These are phyloP conservation scores for Chara braunii DNA, from an alignment of 139 green algal species.

Conservation along the genomic window DNA sequence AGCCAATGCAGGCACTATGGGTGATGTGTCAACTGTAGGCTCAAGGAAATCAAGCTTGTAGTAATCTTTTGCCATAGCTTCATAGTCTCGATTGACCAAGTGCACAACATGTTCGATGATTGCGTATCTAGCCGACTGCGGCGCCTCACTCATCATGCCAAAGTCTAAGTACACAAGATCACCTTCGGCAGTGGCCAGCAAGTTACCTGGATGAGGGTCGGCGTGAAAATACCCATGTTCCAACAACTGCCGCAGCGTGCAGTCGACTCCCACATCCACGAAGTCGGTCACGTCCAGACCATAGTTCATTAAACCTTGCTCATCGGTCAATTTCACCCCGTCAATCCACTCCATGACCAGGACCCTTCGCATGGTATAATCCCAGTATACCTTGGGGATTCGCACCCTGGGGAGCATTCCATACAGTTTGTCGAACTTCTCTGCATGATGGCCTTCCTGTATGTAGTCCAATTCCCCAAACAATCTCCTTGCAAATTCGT, in stretches of 20 bases:
- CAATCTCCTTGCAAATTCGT: slow-evolving; percentile 86
- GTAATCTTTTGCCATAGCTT: slow-evolving; percentile 86
- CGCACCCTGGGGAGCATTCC: slow-evolving; percentile 33
- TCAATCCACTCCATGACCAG: slow-evolving; percentile 98
- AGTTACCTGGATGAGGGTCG: slow-evolving; percentile 31
- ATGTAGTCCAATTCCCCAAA: slow-evolving; percentile 93
- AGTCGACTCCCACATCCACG: slow-evolving; percentile 90
- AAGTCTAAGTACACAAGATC: slow-evolving; percentile 71
- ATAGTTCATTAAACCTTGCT: slow-evolving; percentile 48
- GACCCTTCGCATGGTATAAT: slow-evolving; percentile 55
- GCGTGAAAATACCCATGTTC: slow-evolving; percentile 57
- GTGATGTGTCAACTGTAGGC: slow-evolving; percentile 73
- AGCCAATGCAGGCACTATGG: slow-evolving; percentile 85
- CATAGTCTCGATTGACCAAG: slow-evolving; percentile 81
- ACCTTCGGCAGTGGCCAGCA: slow-evolving; percentile 41
- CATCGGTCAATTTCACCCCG: slow-evolving; percentile 85
- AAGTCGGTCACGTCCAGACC: slow-evolving; percentile 83
- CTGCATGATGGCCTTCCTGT: slow-evolving; percentile 73
- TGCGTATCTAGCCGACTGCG: slow-evolving; percentile 61
- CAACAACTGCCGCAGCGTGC: slow-evolving; percentile 68
- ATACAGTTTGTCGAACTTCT: slow-evolving; percentile 67
- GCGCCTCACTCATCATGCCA: slow-evolving; percentile 92
- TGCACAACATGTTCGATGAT: slow-evolving; percentile 96
- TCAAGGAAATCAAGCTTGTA: slow-evolving; percentile 80
- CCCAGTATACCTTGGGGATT: slow-evolving; percentile 65